Percentiles rank a stretch among this genome's conserved stretches.
phyloP scores from a whole-genome alignment of 768 basidiomycete species.

The Amanita rimosa region DNA sequence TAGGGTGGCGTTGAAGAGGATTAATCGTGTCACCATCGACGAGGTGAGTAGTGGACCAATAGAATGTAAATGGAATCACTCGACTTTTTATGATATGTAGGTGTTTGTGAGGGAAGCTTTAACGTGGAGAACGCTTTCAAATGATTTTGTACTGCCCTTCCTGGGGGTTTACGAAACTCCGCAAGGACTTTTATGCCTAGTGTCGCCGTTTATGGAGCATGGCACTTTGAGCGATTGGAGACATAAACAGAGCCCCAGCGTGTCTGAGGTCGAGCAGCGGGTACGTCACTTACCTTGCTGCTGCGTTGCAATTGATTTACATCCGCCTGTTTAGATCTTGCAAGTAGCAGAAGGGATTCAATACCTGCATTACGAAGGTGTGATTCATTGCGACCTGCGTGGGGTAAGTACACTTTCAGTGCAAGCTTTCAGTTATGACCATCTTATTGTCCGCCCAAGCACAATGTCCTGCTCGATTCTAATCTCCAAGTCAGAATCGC shows the following conservation, averaged over 20 bases:
- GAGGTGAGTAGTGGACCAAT: background rate
- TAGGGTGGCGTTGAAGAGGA: background rate
- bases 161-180: background rate
- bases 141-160: background rate
- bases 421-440: too few relatives aligned
- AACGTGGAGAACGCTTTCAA: slow-evolving; percentile 2
- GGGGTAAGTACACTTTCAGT: background rate
- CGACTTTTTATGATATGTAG: background rate
- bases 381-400: slow-evolving; percentile 1
- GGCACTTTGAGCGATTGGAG: background rate
- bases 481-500: slow-evolving; percentile 1
- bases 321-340: background rate
- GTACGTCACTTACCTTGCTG: background rate
- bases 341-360: slow-evolving; percentile 1
- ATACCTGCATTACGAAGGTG: slow-evolving; percentile 1
- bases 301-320: background rate
- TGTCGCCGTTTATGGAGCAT: slow-evolving; percentile 1
- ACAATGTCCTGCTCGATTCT: background rate
- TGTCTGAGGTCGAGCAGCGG: background rate
- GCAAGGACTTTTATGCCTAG: background rate
- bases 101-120: background rate
- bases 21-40: background rate
- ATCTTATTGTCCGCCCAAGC: background rate
- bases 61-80: too few relatives aligned
- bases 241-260: background rate